Evolutionary conservation across 2,329 filamentous ascomycete species (phyloP).

Genomic region (Nigrospora sphaerica): DNA sequence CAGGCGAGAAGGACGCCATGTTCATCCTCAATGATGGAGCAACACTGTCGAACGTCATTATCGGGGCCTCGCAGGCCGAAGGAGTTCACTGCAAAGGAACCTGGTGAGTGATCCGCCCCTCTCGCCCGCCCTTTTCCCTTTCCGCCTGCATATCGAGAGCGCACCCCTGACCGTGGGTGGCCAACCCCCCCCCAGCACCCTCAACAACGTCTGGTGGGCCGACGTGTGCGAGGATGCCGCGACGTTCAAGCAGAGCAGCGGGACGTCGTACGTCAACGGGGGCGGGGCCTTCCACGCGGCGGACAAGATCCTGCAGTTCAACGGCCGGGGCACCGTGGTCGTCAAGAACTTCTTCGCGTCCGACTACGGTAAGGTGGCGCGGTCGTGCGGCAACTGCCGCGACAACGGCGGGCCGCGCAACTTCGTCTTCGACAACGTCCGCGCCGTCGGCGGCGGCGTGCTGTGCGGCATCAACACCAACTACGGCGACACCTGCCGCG

Average conservation of each 20-base stretch:
- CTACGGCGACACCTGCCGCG: conserved; percentile 37
- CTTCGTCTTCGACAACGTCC: conserved; percentile 35
- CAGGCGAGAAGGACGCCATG: conserved; percentile 29
- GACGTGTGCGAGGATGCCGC: conserved; percentile 30
- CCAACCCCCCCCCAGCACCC: conserved; percentile 7
- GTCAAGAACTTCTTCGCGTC: conserved; percentile 33
- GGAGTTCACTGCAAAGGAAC: conserved; percentile 42
- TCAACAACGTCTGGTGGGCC: conserved; percentile 28
- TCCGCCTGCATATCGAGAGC: neutral
- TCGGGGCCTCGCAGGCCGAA: conserved; percentile 41
- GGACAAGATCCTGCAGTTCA: conserved; percentile 35
- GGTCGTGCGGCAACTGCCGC: conserved; percentile 42
- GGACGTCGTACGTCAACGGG: conserved; percentile 32
- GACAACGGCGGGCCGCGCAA: conserved; percentile 30
- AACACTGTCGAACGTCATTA: conserved; percentile 45
- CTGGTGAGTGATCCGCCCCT: conserved; percentile 21
- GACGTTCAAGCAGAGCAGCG: conserved; percentile 29
- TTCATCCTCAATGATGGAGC: conserved; percentile 44
- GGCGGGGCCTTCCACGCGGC: conserved; percentile 33
- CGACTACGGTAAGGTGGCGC: conserved; percentile 40
- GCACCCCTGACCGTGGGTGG: neutral
- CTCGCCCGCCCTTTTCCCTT: neutral
- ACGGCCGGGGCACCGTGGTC: conserved; percentile 30
- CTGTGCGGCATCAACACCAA: conserved; percentile 44
- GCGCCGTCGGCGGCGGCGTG: conserved; percentile 29